Conservation (phyloP, 2,329 filamentous ascomycete genomes). For the Pseudocercospora vitis region DNA sequence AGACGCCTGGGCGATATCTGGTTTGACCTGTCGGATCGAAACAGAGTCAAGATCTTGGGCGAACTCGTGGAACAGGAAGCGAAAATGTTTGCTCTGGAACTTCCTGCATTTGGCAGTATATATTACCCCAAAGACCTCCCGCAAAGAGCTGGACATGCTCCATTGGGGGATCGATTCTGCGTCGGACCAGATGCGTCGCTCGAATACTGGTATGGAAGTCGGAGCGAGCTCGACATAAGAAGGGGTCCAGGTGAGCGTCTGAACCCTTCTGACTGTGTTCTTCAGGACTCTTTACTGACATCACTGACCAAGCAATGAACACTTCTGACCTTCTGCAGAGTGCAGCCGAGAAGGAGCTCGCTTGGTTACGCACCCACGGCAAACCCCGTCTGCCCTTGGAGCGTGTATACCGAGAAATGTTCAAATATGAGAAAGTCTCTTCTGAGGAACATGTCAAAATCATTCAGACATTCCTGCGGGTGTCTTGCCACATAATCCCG, state of each 20-base stretch:
- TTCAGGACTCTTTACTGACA: no score
- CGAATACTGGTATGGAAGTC: no score
- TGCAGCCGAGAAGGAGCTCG: no score
- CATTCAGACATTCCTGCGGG: conserved; percentile 34
- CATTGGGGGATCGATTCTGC: no score
- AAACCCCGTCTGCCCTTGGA: conserved; percentile 36
- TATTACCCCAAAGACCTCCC: conserved; percentile 35
- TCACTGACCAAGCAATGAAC: no score
- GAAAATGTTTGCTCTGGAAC: conserved; percentile 31
- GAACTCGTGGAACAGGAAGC: conserved; percentile 35
- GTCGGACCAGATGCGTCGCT: no score
- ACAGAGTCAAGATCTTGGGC: conserved; percentile 25
- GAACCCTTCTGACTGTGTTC: no score
- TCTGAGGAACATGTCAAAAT: conserved; percentile 30
- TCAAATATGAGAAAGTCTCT: conserved; percentile 24
- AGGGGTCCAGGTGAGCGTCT: no score
- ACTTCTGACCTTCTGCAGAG: no score
- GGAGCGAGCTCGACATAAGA: no score
- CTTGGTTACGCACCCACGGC: no score
- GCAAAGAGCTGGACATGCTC: no score
- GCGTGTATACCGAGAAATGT: conserved; percentile 35
- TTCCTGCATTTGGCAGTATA: conserved; percentile 36
- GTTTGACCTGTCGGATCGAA: conserved; percentile 27
- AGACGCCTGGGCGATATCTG: conserved; percentile 26
- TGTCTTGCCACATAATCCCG: conserved; percentile 27